Percentiles rank a stretch among this genome's conserved stretches.
These are phyloP conservation scores for Fusarium ramigenum DNA, from an alignment of 2,329 filamentous ascomycete species.

Conservation along the genomic window DNA sequence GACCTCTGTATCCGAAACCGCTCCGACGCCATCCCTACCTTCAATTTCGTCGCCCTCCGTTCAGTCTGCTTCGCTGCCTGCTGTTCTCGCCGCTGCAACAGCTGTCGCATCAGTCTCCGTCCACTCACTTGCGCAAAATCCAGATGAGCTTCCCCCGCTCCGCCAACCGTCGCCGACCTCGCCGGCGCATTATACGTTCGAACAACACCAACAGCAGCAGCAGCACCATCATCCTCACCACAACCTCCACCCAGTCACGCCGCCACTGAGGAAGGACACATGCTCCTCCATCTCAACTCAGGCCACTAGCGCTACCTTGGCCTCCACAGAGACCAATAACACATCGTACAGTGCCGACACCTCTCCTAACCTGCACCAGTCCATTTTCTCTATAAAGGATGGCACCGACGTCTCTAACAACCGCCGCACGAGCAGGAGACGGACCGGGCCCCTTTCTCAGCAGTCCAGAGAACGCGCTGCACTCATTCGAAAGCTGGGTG, in stretches of 20 bases:
- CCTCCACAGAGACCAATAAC: constrained; percentile 58
- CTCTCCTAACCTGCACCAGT: constrained; percentile 60
- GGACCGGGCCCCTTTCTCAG: constrained; percentile 67
- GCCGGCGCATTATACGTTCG: constrained; percentile 42
- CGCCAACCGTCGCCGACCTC: constrained; percentile 42
- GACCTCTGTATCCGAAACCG: constrained; percentile 39
- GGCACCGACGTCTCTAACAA: constrained; percentile 62
- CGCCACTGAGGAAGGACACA: constrained; percentile 58
- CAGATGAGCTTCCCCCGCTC: constrained; percentile 42
- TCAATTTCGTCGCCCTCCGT: constrained; percentile 42
- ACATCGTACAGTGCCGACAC: constrained; percentile 63
- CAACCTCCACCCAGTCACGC: constrained; percentile 44
- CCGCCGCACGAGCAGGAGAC: constrained; percentile 65
- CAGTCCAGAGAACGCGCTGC: constrained; percentile 68
- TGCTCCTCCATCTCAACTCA: constrained; percentile 63
- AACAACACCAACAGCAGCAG: constrained; percentile 41
- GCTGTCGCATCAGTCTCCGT: constrained; percentile 34
- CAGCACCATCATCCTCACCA: constrained; percentile 39
- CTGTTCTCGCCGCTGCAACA: constrained; percentile 36
- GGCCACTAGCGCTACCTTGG: constrained; percentile 55
- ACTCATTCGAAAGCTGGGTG: constrained; percentile 67
- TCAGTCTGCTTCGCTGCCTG: constrained; percentile 40
- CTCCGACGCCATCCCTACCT: constrained; percentile 38
- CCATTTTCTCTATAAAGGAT: constrained; percentile 66
- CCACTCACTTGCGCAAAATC: constrained; percentile 36